These are phyloP conservation scores for Piromyces finnis DNA, from an alignment of 192 early-diverging fungal species.

Conservation along the genomic window DNA sequence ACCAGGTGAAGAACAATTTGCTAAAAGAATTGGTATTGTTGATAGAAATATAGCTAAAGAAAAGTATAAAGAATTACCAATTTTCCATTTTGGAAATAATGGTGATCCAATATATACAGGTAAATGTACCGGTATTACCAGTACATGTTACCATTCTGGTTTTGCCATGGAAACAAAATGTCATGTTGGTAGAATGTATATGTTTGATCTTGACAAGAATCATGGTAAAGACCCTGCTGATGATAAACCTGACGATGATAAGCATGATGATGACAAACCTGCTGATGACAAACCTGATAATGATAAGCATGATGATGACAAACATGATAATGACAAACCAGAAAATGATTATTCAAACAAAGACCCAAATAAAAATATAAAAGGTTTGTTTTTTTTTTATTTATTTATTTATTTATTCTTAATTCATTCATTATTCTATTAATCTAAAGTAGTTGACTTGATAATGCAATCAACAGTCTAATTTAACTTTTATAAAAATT, in stretches of 20 bases:
- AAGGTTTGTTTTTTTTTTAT: too few relatives aligned
- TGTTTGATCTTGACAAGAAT: not conserved
- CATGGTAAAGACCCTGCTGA: not conserved
- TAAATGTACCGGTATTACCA: slow-evolving; percentile 46
- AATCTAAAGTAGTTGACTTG: too few relatives aligned
- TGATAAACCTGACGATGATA: not conserved
- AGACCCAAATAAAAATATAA: too few relatives aligned
- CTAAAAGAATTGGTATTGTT: slow-evolving; percentile 60
- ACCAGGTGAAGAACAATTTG: slow-evolving; percentile 65
- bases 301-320: too few relatives aligned
- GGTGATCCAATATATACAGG: slow-evolving; percentile 86
- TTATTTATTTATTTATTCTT: too few relatives aligned
- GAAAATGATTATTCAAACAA: too few relatives aligned
- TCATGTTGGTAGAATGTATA: slow-evolving; percentile 42
- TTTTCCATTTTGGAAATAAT: slow-evolving; percentile 80
- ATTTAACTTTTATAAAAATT: too few relatives aligned
- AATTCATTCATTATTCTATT: too few relatives aligned
- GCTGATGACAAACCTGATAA: too few relatives aligned
- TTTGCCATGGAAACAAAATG: slow-evolving; percentile 70
- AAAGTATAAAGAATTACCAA: slow-evolving; percentile 37
- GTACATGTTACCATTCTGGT: slow-evolving; percentile 46
- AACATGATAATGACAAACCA: too few relatives aligned
- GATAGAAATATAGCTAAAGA: slow-evolving; percentile 16
- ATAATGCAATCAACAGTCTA: too few relatives aligned
- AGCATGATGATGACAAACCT: not conserved